Evolutionary conservation across 768 basidiomycete genomes (phyloP), one percentile per base, ranked within the genome.

Genomic region (Jaapia argillacea): DNA sequence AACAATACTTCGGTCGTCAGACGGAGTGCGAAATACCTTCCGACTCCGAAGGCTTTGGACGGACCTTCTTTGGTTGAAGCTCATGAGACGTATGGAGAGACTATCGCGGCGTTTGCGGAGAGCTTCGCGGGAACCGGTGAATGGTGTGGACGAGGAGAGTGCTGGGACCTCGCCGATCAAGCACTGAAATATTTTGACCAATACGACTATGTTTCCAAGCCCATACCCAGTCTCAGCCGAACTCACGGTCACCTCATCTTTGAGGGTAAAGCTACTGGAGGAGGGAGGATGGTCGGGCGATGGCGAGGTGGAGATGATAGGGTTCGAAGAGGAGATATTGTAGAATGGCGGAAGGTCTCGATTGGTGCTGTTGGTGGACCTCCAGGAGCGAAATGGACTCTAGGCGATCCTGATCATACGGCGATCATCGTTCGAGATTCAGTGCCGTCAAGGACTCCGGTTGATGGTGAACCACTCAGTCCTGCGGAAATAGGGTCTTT

Each of bases 201-300:
- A 16, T 64, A 58, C 51, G 64, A 68, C 40, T 67, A 68, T 46
- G 58, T 68, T 35, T 66, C 69, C 14, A 61, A 62, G 46, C 74
- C 75, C 27, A 55, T 77, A 13, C 67, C 64, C 33, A 70, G 68
- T 48, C 62, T 72, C 24, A 62, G 62, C 36, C 65, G 72, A 37
- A 75, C 73, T 36, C 76, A 79, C 48, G 75, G 76, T 0, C 72
- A 76, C 50, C 62, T 77, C 28, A 65, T 78, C 41, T 77, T 60
- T 47, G 63, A 59, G 47, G 73, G 61, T 31, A 57, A 50, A 47
- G 71, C 62, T 20, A 56, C 48, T 40, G 54, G 54, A n/a, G 51
- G 54, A 42, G n/a, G n/a, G n/a, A n/a, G n/a, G n/a, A n/a, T n/a
- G n/a, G 64, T 52, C 3, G 71, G 70, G 25, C 54, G 65, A 25